Base-by-base conservation (phyloP, 2,329 filamentous ascomycete species). In the Aquanectria penicillioides region DNA sequence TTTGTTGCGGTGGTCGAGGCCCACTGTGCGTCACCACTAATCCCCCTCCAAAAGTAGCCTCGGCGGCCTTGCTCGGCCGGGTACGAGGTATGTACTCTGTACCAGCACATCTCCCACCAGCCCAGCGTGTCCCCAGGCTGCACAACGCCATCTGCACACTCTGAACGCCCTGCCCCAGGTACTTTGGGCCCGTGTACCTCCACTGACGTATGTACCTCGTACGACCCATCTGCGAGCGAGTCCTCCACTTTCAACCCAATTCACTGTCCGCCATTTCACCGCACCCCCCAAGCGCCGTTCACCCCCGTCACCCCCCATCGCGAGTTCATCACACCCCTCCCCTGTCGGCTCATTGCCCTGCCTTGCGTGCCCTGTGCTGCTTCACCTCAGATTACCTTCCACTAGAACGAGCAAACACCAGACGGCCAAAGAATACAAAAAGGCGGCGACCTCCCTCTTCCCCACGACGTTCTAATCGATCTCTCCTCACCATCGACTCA, bases 361-460 rank as follows among this genome's bases (percentile, higher is more conserved):
- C 64, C 59, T 63, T 66, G 61, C 61, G 66, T 66, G 65, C 67
- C 67, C 67, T 69, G 47, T 64, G 61, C 63, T 69, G 66, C 66
- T 69, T 69, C 70, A 72, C 69, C 59, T 72, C 70, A 73, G 70
- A 73, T 71, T 73, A 64, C 69, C 65, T 69, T 71, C 71, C 57
- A 59, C 64, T 69, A 65, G 63, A 61, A 62, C 31, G 66, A 57
- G 71, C 69, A 72, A 70, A 72, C 69, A 70, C 65, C 65, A 71
- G 59, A 66, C 57, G 34, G 63, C 58, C 62, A 58, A 55, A 63
- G 65, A 63, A 71, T 72, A 72, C 70, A 71, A 70, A 71, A 72
- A 66, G 67, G 59, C 66, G 62, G 61, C 63, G 64, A 54, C 68
- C 70, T 69, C 70, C 70, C 69, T 69, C 68, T 65, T 61, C 68